Evolutionary conservation across 2,329 filamentous ascomycete genomes (phyloP), one percentile per base, ranked within the genome.

Genomic region (Hypoxylon sp.): DNA sequence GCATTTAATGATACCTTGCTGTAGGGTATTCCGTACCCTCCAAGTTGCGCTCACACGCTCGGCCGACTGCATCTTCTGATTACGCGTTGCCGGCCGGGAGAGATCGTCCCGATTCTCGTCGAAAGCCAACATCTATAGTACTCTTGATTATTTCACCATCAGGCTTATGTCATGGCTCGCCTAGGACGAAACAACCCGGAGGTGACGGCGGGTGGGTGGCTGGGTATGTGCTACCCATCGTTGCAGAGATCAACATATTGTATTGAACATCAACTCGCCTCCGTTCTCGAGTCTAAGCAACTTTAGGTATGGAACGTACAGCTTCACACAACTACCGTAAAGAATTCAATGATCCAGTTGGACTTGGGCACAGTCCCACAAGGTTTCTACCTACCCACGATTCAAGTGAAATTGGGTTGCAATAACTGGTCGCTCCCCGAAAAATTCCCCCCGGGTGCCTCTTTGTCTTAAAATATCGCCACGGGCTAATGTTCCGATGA

Each of bases 51-150:
- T 52, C 35, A 47, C 51, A 47, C 22, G 31, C 48, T 60, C 62
- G 68, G 62, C 68, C 65, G 65, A 65, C 63, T 63, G 35, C 54
- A 24, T 70, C 61, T 60, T 62, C 50, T 53, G 35, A 60, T 64
- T 64, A 62, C 53, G 37, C 35, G 44, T 64, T 69, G 39, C 59
- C 63, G 53, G 57, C 65, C 65, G 63, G 63, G 46, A 47, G 57
- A 1, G 50, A 60, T 70, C 54, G 47, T 58, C 52, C 53, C 53
- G 35, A 33, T 47, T 29, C 29, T 3, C 46, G 11, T 33, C 5
- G 24, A 33, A 19, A 59, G 10, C 24, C 26, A 31, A 46, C 22
- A 33, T 17, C 42, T 58, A 22, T 47, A 22, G 19, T 22, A 22
- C 11, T 53, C 53, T 59, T 47, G 24, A 68, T 54, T 70, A 52